Evolutionary conservation across 495 filamentous ascomycete species (phyloP).

Genomic region (Symbiotaphrina buchneri): DNA sequence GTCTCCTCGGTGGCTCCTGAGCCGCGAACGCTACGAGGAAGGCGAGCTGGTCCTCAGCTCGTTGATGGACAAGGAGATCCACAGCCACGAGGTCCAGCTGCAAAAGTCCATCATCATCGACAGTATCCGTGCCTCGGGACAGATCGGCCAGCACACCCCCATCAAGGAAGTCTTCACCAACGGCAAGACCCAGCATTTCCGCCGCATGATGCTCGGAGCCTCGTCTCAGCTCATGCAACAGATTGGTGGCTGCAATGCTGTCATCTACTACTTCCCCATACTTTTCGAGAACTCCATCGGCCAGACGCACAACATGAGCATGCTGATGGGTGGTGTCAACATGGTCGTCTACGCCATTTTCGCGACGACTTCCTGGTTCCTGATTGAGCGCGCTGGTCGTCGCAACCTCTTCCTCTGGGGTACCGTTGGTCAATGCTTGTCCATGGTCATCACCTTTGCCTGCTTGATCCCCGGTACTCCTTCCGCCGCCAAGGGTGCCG

Average conservation of each 20-base stretch:
- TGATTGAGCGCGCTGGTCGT: slow-evolving; percentile 52
- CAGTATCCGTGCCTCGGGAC: slow-evolving; percentile 38
- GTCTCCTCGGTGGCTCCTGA: slow-evolving; percentile 55
- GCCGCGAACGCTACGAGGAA: slow-evolving; percentile 41
- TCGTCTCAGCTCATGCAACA: slow-evolving; percentile 61
- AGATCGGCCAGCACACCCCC: slow-evolving; percentile 25
- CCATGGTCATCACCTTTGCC: slow-evolving; percentile 57
- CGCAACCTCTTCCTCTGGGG: slow-evolving; percentile 51
- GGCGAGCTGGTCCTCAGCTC: slow-evolving; percentile 47
- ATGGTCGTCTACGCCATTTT: slow-evolving; percentile 63
- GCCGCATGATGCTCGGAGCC: slow-evolving; percentile 35
- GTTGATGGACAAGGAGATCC: slow-evolving; percentile 34
- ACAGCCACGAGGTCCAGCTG: slow-evolving; percentile 26
- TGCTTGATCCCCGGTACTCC: slow-evolving; percentile 37
- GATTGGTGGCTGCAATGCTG: slow-evolving; percentile 54
- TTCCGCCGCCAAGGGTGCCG: slow-evolving; percentile 39
- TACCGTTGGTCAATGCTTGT: slow-evolving; percentile 40
- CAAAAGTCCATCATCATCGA: slow-evolving; percentile 43
- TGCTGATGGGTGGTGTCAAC: slow-evolving; percentile 60
- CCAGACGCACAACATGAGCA: slow-evolving; percentile 30
- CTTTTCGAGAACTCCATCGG: slow-evolving; percentile 45
- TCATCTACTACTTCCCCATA: slow-evolving; percentile 69
- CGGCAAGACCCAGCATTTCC: slow-evolving; percentile 43
- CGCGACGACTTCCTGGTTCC: slow-evolving; percentile 59
- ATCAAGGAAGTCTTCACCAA: slow-evolving; percentile 31